Base-by-base conservation (phyloP, 108 stramenopile species). In the Heterococcus sp. region DNA sequence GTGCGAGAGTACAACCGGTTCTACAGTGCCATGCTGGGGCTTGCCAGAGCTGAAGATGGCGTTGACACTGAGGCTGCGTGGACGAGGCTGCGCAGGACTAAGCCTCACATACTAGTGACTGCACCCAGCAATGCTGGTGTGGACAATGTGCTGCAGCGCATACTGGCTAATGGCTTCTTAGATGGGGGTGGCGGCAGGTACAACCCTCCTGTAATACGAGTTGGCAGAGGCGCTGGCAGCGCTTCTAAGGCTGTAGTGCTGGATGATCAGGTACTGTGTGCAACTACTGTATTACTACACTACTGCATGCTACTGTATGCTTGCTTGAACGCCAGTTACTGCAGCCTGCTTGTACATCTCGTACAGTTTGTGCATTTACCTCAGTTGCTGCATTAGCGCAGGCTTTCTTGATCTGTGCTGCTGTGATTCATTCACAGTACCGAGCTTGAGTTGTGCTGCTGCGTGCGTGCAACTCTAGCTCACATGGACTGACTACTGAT, bases 121-220 rank as follows among this genome's bases (percentile, higher is more conserved):
- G 97, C 99, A 3, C 99, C 97, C 0, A 93, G 92, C 63, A 99
- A 99, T 86, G 94, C 93, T 3, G 99, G 96, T 1, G 96, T 99
- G 11, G 99, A 99, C 87, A 96, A 97, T 75, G 89, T 99, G 29
- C 91, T 98, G 28, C 68, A 92, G 29, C 95, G 95, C 72, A 93
- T 99, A 68, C 89, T 96, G 90, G 87, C 88, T 38, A 91, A 91
- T 66, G 93, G 94, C 36, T 98, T 98, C 69, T 72, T 93, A 1
- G 98, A 97, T 76, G 96, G 97, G 31, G 73, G 29, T 58, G 95
- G 94, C 0, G 67, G 75, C 70, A 80, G 91, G 32, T 99, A 98
- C 86, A 94, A 92, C 80, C 98, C 98, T 1, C 84, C 90, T 37
- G 92, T 99, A 33, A 91, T 93, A 38, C 92, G 98, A 21, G 90